phyloP scores from a whole-genome alignment of 805 yeast genomes.

The Saccharomycopsis sp. region DNA sequence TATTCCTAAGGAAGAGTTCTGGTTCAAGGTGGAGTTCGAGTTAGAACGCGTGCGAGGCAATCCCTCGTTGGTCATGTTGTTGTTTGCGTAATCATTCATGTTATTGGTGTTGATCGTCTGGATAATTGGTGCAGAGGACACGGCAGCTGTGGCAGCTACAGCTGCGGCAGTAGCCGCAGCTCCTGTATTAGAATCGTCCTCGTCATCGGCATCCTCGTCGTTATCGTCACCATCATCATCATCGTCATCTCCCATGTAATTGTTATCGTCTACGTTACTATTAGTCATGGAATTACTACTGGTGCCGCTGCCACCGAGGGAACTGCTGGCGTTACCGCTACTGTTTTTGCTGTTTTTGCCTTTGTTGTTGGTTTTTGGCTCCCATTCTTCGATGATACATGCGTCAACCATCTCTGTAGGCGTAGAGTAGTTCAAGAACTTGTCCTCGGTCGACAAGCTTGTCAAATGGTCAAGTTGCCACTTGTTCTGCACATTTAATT shows the following conservation, averaged over 20 bases:
- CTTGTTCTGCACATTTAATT: conserved; percentile 41
- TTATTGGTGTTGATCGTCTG: background rate
- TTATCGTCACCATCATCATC: background rate
- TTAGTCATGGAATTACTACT: background rate
- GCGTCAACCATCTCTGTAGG: conserved; percentile 57
- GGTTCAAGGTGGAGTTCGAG: background rate
- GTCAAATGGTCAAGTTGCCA: conserved; percentile 54
- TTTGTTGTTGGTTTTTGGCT: conserved; percentile 23
- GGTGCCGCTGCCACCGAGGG: background rate
- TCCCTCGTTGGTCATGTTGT: background rate
- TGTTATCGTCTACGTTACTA: background rate
- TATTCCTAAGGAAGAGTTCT: too few species aligned
- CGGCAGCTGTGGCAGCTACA: background rate
- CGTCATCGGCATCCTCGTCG: background rate
- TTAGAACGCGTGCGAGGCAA: background rate
- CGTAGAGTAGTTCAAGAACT: conserved; percentile 42
- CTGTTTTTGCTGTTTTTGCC: background rate
- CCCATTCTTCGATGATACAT: conserved; percentile 44
- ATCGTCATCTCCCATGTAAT: background rate
- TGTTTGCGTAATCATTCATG: background rate
- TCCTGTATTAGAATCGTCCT: conserved; percentile 1
- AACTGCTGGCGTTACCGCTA: background rate
- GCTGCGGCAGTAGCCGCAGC: conserved; percentile 1
- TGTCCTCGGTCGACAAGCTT: conserved; percentile 41
- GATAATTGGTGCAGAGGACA: background rate